Evolutionary conservation across 2,329 filamentous ascomycete species (phyloP), one percentile per base, ranked within the genome.

Genomic region (Neonectria neomacrospora): DNA sequence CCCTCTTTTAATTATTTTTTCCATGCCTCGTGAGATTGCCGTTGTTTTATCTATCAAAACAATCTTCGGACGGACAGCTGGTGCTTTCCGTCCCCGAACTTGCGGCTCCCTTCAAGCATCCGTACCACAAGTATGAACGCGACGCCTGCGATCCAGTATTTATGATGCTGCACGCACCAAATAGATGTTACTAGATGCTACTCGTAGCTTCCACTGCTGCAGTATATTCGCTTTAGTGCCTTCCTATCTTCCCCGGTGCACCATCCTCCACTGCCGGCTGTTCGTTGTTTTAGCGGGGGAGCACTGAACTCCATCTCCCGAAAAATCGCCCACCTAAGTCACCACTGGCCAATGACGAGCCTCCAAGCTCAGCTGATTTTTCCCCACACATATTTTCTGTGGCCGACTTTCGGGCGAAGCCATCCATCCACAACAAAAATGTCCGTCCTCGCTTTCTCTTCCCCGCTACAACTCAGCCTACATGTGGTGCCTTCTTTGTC

Each of bases 1-100:
- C 47, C 54, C 59, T 48, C 48, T 48, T 59, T 62, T 48, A 32
- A 23, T 42, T 54, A 2, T 54, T 57, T 41, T 48, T 44, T 23
- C 28, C 30, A 37, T 32, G 22, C 26, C 42, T 50, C 23, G 48
- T 48, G 41, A 30, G 11, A 41, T 52, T 47, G 18, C 20, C 23
- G n/a, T 41, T 34, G 30, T 9, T 50, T 20, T 12, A 20, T 50
- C 18, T 22, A 20, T 50, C 32, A 5, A 41, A 10, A 11, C 37
- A 41, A 18, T 11, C 8, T 11, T 41, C n/a, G 16, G 37, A 41
- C 37, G 37, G 37, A 41, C 37, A 41, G n/a, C 37, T 20, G n/a
- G n/a, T 41, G 37, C 37, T 18, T 18, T 41, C 37, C 37, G 37
- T 41, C 37, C 10, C 37, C 37, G 37, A 41, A 41, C 8, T 41